These are phyloP conservation scores for Cutaneotrichosporon dermatis DNA, from an alignment of 1,284 basidiomycete species.

Conservation along the genomic window DNA sequence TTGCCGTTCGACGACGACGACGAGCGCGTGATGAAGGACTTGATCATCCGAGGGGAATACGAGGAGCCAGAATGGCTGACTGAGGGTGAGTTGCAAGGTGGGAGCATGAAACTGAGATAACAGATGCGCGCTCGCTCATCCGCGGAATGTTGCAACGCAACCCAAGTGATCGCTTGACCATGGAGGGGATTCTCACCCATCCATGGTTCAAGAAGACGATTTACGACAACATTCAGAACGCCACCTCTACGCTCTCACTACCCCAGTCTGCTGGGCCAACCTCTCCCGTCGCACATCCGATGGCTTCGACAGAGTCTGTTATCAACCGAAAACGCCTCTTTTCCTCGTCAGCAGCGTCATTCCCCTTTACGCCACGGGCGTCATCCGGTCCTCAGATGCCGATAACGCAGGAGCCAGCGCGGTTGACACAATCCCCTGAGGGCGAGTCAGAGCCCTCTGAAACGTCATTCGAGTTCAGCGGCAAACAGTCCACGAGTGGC, in stretches of 20 bases:
- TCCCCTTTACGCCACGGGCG: conserved; percentile 27
- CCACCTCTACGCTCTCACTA: conserved; percentile 22
- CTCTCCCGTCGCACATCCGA: conserved; percentile 7
- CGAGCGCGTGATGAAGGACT: conserved; percentile 79
- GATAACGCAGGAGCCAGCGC: not conserved
- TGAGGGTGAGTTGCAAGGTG: conserved; percentile 59
- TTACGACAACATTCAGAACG: conserved; percentile 39
- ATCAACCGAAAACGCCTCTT: not conserved
- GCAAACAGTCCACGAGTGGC: conserved; percentile 30
- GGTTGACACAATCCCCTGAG: conserved; percentile 12
- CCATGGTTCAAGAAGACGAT: conserved; percentile 73
- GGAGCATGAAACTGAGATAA: too few relatives aligned
- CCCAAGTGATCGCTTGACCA: conserved; percentile 67
- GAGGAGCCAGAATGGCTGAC: conserved; percentile 90
- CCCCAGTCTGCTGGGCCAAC: conserved; percentile 14
- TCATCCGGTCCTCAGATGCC: conserved; percentile 25
- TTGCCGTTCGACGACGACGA: conserved; percentile 98
- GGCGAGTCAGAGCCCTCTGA: conserved; percentile 31
- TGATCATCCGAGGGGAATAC: conserved; percentile 81
- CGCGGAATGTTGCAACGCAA: conserved; percentile 74
- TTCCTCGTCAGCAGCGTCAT: conserved; percentile 12
- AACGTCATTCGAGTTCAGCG: conserved; percentile 35
- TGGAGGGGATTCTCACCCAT: conserved; percentile 81
- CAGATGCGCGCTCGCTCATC: conserved; percentile 79
- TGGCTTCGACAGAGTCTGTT: conserved; percentile 1